Conservation (phyloP, 768 basidiomycete genomes). For the Hericium rajendrae region DNA sequence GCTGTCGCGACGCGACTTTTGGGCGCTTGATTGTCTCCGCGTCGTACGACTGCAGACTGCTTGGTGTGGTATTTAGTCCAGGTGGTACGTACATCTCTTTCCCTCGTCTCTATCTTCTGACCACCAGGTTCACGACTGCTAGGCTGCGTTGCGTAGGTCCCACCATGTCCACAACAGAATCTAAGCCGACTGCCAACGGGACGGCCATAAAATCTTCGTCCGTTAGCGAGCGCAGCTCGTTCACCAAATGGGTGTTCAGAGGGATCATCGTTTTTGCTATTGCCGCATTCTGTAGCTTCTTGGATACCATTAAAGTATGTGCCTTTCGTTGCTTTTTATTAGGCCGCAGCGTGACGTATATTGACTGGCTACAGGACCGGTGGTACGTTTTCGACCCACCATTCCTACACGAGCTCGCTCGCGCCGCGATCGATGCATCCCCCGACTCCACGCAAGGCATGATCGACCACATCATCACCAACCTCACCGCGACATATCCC, state of each 20-base stretch:
- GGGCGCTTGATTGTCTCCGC: too few species aligned
- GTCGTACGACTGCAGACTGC: too few species aligned
- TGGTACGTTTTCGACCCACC: slow-evolving; percentile 83
- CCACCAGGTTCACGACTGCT: too few species aligned
- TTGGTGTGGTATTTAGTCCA: too few species aligned
- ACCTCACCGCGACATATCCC: slow-evolving; percentile 69
- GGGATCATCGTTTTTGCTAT: neutral
- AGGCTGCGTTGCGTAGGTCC: too few species aligned
- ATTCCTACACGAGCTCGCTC: slow-evolving; percentile 61
- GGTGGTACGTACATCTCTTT: too few species aligned
- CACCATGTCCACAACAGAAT: neutral
- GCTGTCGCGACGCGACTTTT: too few species aligned
- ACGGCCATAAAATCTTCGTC: neutral
- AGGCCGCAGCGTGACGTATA: neutral
- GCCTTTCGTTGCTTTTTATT: too few species aligned
- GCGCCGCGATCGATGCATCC: slow-evolving; percentile 59
- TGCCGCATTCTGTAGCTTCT: neutral
- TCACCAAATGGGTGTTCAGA: neutral
- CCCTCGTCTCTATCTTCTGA: too few species aligned
- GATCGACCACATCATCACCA: slow-evolving; percentile 71
- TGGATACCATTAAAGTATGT: slow-evolving; percentile 11
- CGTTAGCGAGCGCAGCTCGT: neutral
- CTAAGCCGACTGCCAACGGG: neutral
- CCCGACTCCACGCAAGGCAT: slow-evolving; percentile 62
- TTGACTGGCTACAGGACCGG: slow-evolving; percentile 39